Percentiles rank a stretch among this genome's conserved stretches.
phyloP scores from a whole-genome alignment of 495 filamentous ascomycete genomes.

The Extremus antarcticus region DNA sequence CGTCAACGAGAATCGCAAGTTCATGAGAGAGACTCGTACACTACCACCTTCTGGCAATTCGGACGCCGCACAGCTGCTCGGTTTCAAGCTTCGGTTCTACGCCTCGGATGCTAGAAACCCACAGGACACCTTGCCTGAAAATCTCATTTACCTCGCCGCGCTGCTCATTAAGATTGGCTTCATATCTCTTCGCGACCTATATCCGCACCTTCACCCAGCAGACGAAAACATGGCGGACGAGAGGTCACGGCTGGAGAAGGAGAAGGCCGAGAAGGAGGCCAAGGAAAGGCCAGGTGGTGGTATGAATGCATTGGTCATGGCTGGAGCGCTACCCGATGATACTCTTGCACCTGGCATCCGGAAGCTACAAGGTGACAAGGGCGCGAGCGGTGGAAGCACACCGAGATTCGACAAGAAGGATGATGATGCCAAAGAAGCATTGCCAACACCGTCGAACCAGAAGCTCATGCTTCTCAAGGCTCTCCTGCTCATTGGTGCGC shows the following conservation, averaged over 20 bases:
- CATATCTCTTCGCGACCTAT: conserved; percentile 86
- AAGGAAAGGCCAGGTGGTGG: conserved; percentile 52
- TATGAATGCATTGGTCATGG: conserved; percentile 81
- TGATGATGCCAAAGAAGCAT: conserved; percentile 42
- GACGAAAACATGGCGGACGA: conserved; percentile 72
- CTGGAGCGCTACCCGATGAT: conserved; percentile 80
- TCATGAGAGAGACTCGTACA: conserved; percentile 69
- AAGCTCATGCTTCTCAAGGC: conserved; percentile 76
- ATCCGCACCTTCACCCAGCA: conserved; percentile 79
- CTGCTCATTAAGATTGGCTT: conserved; percentile 95
- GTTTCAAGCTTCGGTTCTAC: conserved; percentile 97
- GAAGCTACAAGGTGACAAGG: conserved; percentile 34
- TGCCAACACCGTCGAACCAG: conserved; percentile 79
- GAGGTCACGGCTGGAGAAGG: conserved; percentile 53
- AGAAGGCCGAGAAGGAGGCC: conserved; percentile 68
- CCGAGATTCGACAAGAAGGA: conserved; percentile 29
- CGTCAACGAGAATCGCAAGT: conserved; percentile 44
- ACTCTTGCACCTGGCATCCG: conserved; percentile 40
- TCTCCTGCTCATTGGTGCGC: conserved; percentile 78
- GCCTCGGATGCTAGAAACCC: conserved; percentile 54
- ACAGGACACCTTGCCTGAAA: conserved; percentile 68
- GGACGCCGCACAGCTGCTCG: conserved; percentile 85
- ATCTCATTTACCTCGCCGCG: conserved; percentile 80
- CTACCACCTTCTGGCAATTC: conserved; percentile 76
- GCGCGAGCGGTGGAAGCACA: conserved; percentile 22